Evolutionary conservation across 2,329 filamentous ascomycete genomes (phyloP).

Genomic region (Aspergillus oerlinghausenensis): DNA sequence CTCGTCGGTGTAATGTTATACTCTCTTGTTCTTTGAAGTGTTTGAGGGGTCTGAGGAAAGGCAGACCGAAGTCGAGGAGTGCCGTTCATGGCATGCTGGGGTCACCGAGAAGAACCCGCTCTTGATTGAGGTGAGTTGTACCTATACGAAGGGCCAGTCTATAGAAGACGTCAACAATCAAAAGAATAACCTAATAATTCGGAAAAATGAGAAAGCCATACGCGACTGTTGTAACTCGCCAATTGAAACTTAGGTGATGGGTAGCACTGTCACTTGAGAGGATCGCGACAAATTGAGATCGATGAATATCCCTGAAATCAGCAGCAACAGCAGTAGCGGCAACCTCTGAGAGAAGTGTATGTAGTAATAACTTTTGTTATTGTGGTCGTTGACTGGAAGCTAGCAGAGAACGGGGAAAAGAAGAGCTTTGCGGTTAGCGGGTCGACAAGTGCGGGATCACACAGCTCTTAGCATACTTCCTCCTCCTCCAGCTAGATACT

Average conservation of each 20-base stretch:
- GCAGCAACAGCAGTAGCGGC: neutral
- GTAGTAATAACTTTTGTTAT: neutral
- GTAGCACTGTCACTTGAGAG: neutral
- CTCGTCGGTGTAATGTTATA: slow-evolving; percentile 25
- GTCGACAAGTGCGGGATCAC: neutral
- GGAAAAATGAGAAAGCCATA: neutral
- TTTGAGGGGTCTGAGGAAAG: slow-evolving; percentile 69
- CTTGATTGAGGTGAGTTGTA: slow-evolving; percentile 1
- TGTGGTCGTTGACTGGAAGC: neutral
- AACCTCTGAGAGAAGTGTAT: neutral
- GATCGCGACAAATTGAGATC: neutral
- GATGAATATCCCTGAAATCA: neutral
- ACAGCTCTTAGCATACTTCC: neutral
- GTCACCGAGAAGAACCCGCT: slow-evolving; percentile 15
- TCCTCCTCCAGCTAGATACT: no score
- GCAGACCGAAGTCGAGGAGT: slow-evolving; percentile 79
- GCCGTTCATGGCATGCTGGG: slow-evolving; percentile 69
- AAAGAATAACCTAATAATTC: neutral
- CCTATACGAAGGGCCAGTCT: slow-evolving; percentile 1
- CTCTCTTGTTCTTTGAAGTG: slow-evolving; percentile 36
- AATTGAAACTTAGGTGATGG: neutral
- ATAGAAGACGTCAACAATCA: neutral
- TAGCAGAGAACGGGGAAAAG: neutral
- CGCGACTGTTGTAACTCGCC: neutral
- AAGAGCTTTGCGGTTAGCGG: neutral